phyloP scores from a whole-genome alignment of 768 basidiomycete species.

The Plicaturopsis crispa region DNA sequence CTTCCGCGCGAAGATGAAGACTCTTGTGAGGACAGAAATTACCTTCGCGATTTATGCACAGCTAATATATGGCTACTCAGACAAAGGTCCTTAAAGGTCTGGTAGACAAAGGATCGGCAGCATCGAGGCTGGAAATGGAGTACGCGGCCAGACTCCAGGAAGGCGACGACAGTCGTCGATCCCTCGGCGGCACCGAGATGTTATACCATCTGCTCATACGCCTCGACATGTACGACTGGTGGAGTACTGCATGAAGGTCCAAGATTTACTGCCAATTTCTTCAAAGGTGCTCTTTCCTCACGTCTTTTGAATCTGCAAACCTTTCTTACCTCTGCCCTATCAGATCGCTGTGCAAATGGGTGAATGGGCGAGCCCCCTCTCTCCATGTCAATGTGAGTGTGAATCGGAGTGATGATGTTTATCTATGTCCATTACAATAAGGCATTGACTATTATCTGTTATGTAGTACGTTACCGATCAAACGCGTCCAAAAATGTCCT shows the following conservation, averaged over 20 bases:
- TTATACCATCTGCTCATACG: slow-evolving; percentile 47
- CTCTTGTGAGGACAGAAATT: slow-evolving; percentile 43
- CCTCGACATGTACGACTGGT: slow-evolving; percentile 53
- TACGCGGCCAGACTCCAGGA: slow-evolving; percentile 5
- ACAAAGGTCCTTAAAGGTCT: slow-evolving; percentile 45
- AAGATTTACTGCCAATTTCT: too few relatives aligned
- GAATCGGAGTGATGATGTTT: too few relatives aligned
- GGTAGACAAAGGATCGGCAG: slow-evolving; percentile 37
- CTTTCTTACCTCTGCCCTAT: too few relatives aligned
- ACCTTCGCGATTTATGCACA: background rate
- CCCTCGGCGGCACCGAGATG: slow-evolving; percentile 45
- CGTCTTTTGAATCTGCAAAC: too few relatives aligned
- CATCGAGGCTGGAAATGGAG: slow-evolving; percentile 2
- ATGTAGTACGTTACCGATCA: too few relatives aligned
- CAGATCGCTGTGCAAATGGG: too few relatives aligned
- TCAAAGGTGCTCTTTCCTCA: too few relatives aligned
- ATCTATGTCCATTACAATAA: too few relatives aligned
- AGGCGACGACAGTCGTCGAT: slow-evolving; percentile 24
- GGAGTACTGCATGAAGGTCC: too few relatives aligned
- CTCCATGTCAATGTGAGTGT: too few relatives aligned
- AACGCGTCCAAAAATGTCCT: background rate
- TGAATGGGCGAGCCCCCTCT: too few relatives aligned
- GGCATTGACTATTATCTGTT: too few relatives aligned
- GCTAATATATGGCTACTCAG: slow-evolving; percentile 24
- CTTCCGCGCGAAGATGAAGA: slow-evolving; percentile 48